Conservation (phyloP, 257 asterid species). For the Petunia secreta region DNA sequence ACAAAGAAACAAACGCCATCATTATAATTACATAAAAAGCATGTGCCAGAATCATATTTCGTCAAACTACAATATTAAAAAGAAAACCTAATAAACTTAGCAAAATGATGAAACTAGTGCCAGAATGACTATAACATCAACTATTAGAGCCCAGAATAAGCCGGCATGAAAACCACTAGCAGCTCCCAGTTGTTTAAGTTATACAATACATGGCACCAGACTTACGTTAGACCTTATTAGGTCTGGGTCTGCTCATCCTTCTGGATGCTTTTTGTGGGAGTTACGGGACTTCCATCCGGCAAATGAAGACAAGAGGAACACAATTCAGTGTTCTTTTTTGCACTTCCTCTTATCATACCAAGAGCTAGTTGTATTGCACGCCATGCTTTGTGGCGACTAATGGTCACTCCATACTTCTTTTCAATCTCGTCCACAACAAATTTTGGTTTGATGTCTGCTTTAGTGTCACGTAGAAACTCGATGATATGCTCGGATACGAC, state of each 20-base stretch:
- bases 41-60: not conserved
- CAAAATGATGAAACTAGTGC: not conserved
- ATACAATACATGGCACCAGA: not conserved
- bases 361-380: not conserved
- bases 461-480: not conserved
- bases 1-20: not conserved
- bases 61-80: not conserved
- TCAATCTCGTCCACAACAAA: not conserved
- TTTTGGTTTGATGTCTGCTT: not conserved
- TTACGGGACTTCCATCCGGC: too few relatives aligned
- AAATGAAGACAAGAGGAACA: too few relatives aligned
- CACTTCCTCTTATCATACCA: not conserved
- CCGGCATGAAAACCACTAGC: not conserved
- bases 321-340: not conserved
- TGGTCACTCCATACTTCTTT: not conserved
- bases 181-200: not conserved
- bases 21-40: not conserved
- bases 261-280: too few relatives aligned
- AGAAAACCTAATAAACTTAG: not conserved
- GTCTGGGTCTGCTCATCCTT: not conserved
- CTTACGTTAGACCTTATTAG: not conserved
- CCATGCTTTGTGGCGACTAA: not conserved
- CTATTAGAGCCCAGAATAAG: not conserved
- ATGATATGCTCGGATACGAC: not conserved
- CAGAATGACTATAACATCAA: conserved; percentile 7